These are phyloP conservation scores for Penicillium lagena DNA, from an alignment of 495 filamentous ascomycete genomes.

Conservation along the genomic window DNA sequence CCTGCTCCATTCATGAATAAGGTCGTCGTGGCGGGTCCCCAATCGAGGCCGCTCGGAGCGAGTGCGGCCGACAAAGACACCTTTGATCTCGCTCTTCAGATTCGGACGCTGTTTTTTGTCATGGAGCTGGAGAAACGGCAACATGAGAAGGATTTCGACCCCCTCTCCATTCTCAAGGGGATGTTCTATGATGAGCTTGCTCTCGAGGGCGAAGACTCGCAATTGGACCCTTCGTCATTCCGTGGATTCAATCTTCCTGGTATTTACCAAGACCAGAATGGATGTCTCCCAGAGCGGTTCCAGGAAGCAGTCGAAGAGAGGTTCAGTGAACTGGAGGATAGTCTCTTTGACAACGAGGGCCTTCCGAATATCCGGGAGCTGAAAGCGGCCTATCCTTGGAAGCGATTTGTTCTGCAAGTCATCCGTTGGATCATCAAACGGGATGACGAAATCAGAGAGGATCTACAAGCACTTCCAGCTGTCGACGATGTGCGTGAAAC, in stretches of 20 bases:
- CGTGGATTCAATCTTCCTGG: conserved; percentile 26
- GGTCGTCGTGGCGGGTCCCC: conserved; percentile 3
- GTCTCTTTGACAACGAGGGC: conserved; percentile 15
- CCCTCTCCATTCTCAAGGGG: conserved; percentile 14
- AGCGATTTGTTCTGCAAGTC: conserved; percentile 20
- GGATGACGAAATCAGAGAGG: conserved; percentile 24
- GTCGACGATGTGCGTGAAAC: conserved; percentile 15
- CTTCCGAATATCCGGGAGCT: conserved; percentile 17
- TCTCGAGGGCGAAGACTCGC: conserved; percentile 7
- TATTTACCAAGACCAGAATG: conserved; percentile 20
- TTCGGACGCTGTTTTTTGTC: conserved; percentile 34
- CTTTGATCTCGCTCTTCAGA: conserved; percentile 32
- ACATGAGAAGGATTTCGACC: conserved; percentile 18
- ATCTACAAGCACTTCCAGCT: conserved; percentile 11
- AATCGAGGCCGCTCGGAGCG: conserved; percentile 8
- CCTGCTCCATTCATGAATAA: conserved; percentile 27
- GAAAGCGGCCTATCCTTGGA: conserved; percentile 23
- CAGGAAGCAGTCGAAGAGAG: conserved; percentile 25
- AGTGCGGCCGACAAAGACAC: conserved; percentile 23
- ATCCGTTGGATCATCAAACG: conserved; percentile 29
- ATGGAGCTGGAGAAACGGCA: conserved; percentile 22
- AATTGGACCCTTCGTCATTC: conserved; percentile 11
- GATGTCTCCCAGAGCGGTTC: conserved; percentile 25
- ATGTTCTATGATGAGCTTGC: conserved; percentile 21
- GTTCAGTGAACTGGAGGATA: conserved; percentile 22